phyloP scores from a whole-genome alignment of 352 stramenopile genomes.

The Paralagenidium karlingii region DNA sequence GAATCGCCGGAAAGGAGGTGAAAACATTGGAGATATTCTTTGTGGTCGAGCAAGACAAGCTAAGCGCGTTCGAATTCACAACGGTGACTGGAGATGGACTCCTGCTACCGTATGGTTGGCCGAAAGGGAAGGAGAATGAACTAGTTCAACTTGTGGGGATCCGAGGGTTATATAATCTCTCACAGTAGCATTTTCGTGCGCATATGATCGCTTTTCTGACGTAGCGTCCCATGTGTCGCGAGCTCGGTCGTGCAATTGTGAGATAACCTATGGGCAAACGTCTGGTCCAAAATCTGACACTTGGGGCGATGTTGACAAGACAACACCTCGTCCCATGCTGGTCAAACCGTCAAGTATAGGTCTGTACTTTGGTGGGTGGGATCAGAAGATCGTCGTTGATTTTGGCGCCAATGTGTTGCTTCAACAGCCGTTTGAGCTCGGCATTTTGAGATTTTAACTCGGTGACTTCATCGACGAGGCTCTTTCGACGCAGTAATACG shows the following conservation, averaged over 20 bases:
- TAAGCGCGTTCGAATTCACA: slow-evolving; percentile 2
- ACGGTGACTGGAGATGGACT: neutral
- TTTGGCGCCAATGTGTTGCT: slow-evolving; percentile 76
- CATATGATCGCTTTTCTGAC: no score
- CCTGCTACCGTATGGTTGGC: neutral
- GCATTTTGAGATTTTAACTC: slow-evolving; percentile 73
- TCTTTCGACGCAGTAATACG: slow-evolving; percentile 62
- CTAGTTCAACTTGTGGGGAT: no score
- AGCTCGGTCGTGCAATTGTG: no score
- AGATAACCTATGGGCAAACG: no score
- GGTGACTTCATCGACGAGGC: slow-evolving; percentile 68
- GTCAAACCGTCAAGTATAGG: slow-evolving; percentile 20
- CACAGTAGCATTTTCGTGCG: no score
- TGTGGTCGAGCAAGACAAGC: slow-evolving; percentile 1
- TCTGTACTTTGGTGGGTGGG: slow-evolving; percentile 73
- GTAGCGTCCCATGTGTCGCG: no score
- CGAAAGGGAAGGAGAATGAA: slow-evolving; percentile 2
- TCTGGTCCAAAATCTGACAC: no score
- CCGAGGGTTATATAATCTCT: no score
- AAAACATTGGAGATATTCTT: slow-evolving; percentile 1
- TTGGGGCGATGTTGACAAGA: no score
- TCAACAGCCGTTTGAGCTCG: slow-evolving; percentile 84
- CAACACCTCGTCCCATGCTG: no score
- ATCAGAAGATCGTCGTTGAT: slow-evolving; percentile 80
- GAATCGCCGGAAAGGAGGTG: slow-evolving; percentile 1